These are phyloP conservation scores for Thelonectria olida DNA, from an alignment of 2,329 filamentous ascomycete genomes.

Conservation along the genomic window DNA sequence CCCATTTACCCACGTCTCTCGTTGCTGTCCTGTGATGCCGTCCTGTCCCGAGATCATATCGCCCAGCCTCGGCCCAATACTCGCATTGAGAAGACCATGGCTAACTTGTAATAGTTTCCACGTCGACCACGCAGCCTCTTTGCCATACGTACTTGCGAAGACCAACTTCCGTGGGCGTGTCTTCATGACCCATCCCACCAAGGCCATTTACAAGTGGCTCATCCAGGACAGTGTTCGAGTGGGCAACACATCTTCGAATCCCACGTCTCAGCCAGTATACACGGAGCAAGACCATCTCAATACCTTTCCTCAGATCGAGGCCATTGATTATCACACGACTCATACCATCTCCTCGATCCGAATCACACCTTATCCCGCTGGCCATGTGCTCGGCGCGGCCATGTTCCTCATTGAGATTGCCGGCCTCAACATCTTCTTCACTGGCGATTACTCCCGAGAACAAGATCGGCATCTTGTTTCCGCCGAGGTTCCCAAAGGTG, in stretches of 20 bases:
- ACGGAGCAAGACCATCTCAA: conserved; percentile 95
- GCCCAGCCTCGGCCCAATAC: conserved; percentile 21
- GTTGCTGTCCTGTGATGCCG: conserved; percentile 40
- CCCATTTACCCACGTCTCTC: conserved; percentile 35
- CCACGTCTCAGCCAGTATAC: conserved; percentile 80
- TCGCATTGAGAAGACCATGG: conserved; percentile 24
- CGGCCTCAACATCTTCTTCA: conserved; percentile 96
- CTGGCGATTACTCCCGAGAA: conserved; percentile 95
- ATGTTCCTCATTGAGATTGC: conserved; percentile 99
- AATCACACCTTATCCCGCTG: conserved; percentile 95
- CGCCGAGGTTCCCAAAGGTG: conserved; percentile 84
- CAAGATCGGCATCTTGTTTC: conserved; percentile 96
- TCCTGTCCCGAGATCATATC: conserved; percentile 34
- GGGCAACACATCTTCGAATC: conserved; percentile 73
- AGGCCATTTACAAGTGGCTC: conserved; percentile 99
- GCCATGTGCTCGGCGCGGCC: conserved; percentile 96
- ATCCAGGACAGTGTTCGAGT: conserved; percentile 97
- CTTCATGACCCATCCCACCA: conserved; percentile 99
- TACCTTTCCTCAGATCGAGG: conserved; percentile 93
- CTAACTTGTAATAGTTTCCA: conserved; percentile 78
- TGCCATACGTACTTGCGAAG: conserved; percentile 96
- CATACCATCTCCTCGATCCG: conserved; percentile 96
- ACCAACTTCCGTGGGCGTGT: conserved; percentile 97
- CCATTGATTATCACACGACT: conserved; percentile 97
- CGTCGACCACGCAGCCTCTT: conserved; percentile 96